Conservation (phyloP, 2,329 filamentous ascomycete genomes). For the Leptographium lundbergii region DNA sequence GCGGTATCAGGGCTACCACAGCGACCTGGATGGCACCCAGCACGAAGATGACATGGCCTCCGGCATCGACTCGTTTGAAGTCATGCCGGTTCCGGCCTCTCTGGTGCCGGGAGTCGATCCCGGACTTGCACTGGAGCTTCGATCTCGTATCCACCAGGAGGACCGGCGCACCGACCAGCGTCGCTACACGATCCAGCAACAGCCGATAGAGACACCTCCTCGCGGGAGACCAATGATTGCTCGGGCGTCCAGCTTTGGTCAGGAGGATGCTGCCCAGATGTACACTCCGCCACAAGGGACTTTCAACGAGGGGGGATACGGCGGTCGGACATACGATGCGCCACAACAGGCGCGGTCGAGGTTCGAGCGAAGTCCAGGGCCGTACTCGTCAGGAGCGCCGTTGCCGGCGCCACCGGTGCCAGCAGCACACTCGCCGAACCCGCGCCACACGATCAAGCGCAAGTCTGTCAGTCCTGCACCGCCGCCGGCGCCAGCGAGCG, state of each 20-base stretch:
- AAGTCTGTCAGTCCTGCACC: constrained; percentile 68
- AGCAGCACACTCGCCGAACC: constrained; percentile 21
- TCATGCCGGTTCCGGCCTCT: constrained; percentile 40
- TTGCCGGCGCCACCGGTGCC: constrained; percentile 19
- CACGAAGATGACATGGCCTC: constrained; percentile 7
- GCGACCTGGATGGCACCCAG: constrained; percentile 23
- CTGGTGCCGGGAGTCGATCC: constrained; percentile 51
- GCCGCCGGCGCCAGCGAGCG: constrained; percentile 26
- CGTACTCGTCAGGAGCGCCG: constrained; percentile 25
- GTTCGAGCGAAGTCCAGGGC: constrained; percentile 26
- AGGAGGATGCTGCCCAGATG: constrained; percentile 17
- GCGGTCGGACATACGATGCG: constrained; percentile 5
- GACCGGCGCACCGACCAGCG: constrained; percentile 27
- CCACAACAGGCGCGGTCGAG: constrained; percentile 5
- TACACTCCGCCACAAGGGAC: constrained; percentile 28
- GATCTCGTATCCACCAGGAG: constrained; percentile 44
- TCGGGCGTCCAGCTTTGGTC: constrained; percentile 16
- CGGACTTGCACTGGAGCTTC: constrained; percentile 40
- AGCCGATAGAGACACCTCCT: constrained; percentile 28
- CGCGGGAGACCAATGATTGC: constrained; percentile 28
- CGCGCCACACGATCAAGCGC: constrained; percentile 44
- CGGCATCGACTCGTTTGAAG: constrained; percentile 10
- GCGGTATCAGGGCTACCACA: constrained; percentile 19
- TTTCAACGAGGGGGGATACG: background rate
- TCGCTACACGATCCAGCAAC: constrained; percentile 10